These are phyloP conservation scores for Auxenochlorella protothecoides DNA, from an alignment of 139 green algal species.

Conservation along the genomic window DNA sequence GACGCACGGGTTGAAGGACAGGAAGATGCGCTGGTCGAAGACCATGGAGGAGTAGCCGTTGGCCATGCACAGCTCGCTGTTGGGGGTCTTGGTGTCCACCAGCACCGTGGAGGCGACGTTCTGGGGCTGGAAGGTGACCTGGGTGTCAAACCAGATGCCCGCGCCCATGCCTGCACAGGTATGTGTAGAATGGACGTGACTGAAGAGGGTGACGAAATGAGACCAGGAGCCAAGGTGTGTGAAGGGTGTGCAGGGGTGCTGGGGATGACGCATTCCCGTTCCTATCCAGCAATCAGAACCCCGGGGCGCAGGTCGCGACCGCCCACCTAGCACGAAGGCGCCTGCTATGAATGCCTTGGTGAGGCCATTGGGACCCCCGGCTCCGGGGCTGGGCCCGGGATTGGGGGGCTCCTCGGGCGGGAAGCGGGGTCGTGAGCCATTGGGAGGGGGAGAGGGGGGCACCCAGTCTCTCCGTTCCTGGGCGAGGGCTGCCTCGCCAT, in stretches of 20 bases:
- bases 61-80: slow-evolving; percentile 87
- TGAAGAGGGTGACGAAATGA: too few relatives aligned
- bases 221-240: too few relatives aligned
- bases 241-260: background rate
- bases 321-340: slow-evolving; percentile 85
- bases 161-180: slow-evolving; percentile 23
- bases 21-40: slow-evolving; percentile 95
- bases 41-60: slow-evolving; percentile 97
- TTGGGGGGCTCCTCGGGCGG: too few relatives aligned
- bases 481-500: too few relatives aligned
- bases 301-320: slow-evolving; percentile 25
- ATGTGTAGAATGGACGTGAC: too few relatives aligned
- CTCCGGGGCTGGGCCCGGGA: background rate
- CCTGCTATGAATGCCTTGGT: slow-evolving; percentile 58
- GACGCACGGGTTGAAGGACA: slow-evolving; percentile 92
- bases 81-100: slow-evolving; percentile 90
- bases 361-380: slow-evolving; percentile 21
- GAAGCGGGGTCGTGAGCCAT: too few relatives aligned
- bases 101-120: slow-evolving; percentile 90
- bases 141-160: slow-evolving; percentile 57
- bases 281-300: too few relatives aligned
- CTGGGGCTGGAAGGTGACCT: slow-evolving; percentile 63
- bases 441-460: too few relatives aligned
- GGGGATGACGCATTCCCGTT: background rate
- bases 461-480: too few relatives aligned